Evolutionary conservation across 345 rosid species (phyloP), one percentile per base, ranked within the genome.

Genomic region (Pistacia atlantica): DNA sequence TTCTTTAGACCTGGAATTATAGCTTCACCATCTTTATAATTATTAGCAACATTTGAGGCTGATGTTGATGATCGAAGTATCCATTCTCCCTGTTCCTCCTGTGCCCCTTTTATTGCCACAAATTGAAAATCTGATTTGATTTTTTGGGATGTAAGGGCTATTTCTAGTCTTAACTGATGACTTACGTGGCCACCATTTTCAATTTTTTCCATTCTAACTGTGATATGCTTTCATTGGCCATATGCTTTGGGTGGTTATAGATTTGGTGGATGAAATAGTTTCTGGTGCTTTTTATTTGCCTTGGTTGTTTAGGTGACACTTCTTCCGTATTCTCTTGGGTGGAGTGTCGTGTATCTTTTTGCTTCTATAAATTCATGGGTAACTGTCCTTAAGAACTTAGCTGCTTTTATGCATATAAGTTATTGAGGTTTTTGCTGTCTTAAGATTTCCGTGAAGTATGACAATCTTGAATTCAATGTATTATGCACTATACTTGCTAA

Each of bases 231-330:
- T 56, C 49, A 45, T 59, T 49, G 55, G 13, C 58, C 56, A n/a
- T 65, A 8, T 73, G 57, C 28, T 45, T 60, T 72, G 66, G 37
- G 56, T 72, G 28, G 49, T 17, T 20, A 60, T 61, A 14, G 62
- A 18, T 25, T 72, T 45, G 3, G 16, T 22, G 51, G 56, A 52
- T 22, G 52, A 57, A 22, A 25, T 49, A 58, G 55, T 58, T 71
- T n/a, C 38, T 20, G 42, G 55, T 8, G 25, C 75, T 58, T 22
- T 45, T 72, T 45, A 20, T 58, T 51, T 73, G 31, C 59, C 31
- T 25, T 25, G n/a, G 8, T 22, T 59, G 14, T 42, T 72, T 46
- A 2, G 25, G 65, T 59, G 35, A 22, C 46, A 60, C 67, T 59
- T 46, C 65, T 60, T 45, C 20, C 9, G 60, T 60, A 20, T 45